A percentile compares a stretch with the other conserved stretches of the same genome.
Evolutionary conservation across 208 protist genomes (phyloP).

Genomic region (Naegleria fowleri): DNA sequence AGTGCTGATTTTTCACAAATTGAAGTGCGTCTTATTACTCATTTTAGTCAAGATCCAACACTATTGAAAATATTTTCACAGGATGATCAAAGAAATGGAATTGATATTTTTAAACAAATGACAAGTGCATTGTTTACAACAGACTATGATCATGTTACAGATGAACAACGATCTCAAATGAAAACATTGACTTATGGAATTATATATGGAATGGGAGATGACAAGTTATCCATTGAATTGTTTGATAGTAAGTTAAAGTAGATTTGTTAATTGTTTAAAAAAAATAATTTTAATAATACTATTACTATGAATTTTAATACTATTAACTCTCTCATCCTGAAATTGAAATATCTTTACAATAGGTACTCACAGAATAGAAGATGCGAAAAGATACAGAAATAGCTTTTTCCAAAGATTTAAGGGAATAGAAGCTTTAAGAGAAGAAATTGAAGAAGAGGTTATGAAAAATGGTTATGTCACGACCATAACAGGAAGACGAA

Average conservation of each 20-base stretch:
- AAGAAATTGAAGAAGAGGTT: constrained; percentile 40
- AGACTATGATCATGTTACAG: constrained; percentile 28
- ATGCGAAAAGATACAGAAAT: constrained; percentile 38
- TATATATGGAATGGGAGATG: constrained; percentile 59
- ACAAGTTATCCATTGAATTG: constrained; percentile 32
- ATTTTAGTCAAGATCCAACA: constrained; percentile 39
- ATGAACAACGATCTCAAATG: constrained; percentile 39
- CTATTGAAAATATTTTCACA: constrained; percentile 12
- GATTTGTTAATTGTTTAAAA: too few relatives aligned
- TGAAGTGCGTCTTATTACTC: constrained; percentile 43
- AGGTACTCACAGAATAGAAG: constrained; percentile 25
- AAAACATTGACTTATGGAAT: constrained; percentile 49
- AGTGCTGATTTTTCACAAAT: constrained; percentile 49
- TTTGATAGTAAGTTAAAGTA: not conserved
- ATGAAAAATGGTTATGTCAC: constrained; percentile 51
- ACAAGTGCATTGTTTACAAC: constrained; percentile 21
- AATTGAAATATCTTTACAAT: too few relatives aligned
- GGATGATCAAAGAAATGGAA: not conserved
- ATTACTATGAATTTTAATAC: too few relatives aligned
- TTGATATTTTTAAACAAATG: constrained; percentile 42
- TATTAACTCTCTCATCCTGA: too few relatives aligned
- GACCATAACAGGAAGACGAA: constrained; percentile 36
- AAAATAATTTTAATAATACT: too few relatives aligned
- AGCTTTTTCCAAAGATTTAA: constrained; percentile 62
- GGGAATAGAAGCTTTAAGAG: constrained; percentile 46